A percentile compares a stretch with the other conserved stretches of the same genome.
phyloP scores from a whole-genome alignment of 2,329 filamentous ascomycete genomes.

The Paecilomyces sp. region DNA sequence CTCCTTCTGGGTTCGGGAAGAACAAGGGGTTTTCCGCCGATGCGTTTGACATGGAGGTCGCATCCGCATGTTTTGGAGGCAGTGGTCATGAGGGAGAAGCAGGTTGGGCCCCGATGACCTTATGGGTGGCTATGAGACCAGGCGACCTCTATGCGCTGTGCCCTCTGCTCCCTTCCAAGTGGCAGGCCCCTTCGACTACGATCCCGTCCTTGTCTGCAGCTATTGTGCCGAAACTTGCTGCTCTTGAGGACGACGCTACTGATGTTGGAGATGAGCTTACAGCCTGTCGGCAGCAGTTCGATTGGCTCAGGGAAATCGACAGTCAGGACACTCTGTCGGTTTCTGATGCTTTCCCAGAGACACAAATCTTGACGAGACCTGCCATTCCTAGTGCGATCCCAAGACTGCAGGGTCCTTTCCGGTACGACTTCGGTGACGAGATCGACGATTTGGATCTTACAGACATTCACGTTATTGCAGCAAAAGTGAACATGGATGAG shows the following conservation, averaged over 20 bases:
- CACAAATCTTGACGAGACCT: slow-evolving; percentile 52
- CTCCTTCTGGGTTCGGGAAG: slow-evolving; percentile 64
- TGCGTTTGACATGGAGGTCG: slow-evolving; percentile 87
- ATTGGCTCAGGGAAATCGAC: slow-evolving; percentile 53
- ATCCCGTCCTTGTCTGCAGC: slow-evolving; percentile 77
- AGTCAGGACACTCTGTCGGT: slow-evolving; percentile 43
- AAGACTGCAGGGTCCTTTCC: slow-evolving; percentile 56
- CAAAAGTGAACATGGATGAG: slow-evolving; percentile 46
- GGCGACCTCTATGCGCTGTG: slow-evolving; percentile 92
- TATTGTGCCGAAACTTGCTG: slow-evolving; percentile 63
- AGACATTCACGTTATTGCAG: slow-evolving; percentile 52
- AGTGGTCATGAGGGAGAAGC: slow-evolving; percentile 50
- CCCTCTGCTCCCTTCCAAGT: slow-evolving; percentile 78
- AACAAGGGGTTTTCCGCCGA: slow-evolving; percentile 84
- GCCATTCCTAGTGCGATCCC: slow-evolving; percentile 48
- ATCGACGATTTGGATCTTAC: slow-evolving; percentile 51
- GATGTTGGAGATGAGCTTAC: slow-evolving; percentile 40
- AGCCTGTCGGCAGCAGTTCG: slow-evolving; percentile 48
- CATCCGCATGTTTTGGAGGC: slow-evolving; percentile 83
- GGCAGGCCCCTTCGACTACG: slow-evolving; percentile 69
- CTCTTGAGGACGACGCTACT: slow-evolving; percentile 33
- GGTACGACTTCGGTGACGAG: slow-evolving; percentile 42
- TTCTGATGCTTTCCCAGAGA: slow-evolving; percentile 30
- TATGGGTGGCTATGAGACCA: slow-evolving; percentile 93
- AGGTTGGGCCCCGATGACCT: slow-evolving; percentile 87